Evolutionary conservation across 257 asterid species (phyloP).

Genomic region (Lantana camara): DNA sequence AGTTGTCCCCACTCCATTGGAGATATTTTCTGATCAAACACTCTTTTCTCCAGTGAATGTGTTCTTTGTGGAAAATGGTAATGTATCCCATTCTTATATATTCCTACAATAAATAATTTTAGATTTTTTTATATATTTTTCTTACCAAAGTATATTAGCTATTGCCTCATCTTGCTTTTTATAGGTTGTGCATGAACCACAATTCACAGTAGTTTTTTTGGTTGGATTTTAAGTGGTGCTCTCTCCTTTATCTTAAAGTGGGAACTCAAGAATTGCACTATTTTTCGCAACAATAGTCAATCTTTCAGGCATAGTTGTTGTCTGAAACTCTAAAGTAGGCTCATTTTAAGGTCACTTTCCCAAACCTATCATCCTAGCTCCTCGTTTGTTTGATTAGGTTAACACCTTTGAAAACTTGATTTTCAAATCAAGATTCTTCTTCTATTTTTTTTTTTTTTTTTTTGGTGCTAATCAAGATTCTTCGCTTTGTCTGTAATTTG

Average conservation of each 20-base stretch:
- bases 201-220: slow-evolving; percentile 33
- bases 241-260: slow-evolving; percentile 27
- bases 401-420: slow-evolving; percentile 17
- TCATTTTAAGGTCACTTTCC: slow-evolving; percentile 50
- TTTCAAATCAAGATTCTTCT: too few relatives aligned
- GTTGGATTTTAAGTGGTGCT: slow-evolving; percentile 23
- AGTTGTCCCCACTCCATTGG: neutral
- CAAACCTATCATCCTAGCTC: slow-evolving; percentile 34
- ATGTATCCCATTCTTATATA: slow-evolving; percentile 12
- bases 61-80: slow-evolving; percentile 42
- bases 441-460: too few relatives aligned
- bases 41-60: slow-evolving; percentile 45
- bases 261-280: slow-evolving; percentile 34
- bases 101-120: too few relatives aligned
- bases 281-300: slow-evolving; percentile 56
- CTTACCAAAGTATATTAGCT: too few relatives aligned
- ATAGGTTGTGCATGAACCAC: slow-evolving; percentile 67
- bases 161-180: slow-evolving; percentile 72
- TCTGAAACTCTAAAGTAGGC: slow-evolving; percentile 39
- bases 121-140: neutral
- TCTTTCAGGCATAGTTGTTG: slow-evolving; percentile 48
- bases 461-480: too few relatives aligned
- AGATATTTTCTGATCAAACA: too few relatives aligned
- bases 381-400: slow-evolving; percentile 30
- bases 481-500: too few relatives aligned